Conservation (phyloP, 768 basidiomycete species). For the Xerocomellus intermedius region DNA sequence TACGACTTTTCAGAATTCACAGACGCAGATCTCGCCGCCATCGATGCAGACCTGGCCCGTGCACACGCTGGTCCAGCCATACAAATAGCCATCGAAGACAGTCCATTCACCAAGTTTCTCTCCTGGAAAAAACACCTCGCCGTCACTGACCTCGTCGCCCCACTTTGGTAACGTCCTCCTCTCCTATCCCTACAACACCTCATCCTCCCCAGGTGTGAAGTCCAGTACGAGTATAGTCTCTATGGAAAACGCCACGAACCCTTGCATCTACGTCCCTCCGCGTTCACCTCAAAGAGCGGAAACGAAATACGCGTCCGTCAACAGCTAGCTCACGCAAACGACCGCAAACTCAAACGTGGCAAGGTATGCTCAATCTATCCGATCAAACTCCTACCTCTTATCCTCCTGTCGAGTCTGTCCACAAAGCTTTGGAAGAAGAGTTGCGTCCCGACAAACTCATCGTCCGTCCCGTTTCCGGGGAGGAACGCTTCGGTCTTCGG, state of each 20-base stretch:
- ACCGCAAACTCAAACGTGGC: conserved; percentile 53
- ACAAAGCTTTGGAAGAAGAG: conserved; percentile 75
- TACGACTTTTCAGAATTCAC: conserved; percentile 59
- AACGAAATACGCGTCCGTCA: conserved; percentile 57
- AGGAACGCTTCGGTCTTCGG: conserved; percentile 82
- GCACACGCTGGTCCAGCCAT: conserved; percentile 32
- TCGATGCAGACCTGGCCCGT: conserved; percentile 25
- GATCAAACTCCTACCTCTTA: not conserved
- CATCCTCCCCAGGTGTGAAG: conserved; percentile 60
- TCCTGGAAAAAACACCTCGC: conserved; percentile 43
- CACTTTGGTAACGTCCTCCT: conserved; percentile 49
- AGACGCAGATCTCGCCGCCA: conserved; percentile 50
- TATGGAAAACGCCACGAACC: conserved; percentile 53
- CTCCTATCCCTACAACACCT: not conserved
- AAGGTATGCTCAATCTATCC: conserved; percentile 39
- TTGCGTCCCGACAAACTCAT: conserved; percentile 54
- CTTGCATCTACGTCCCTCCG: conserved; percentile 48
- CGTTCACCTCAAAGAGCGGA: conserved; percentile 57
- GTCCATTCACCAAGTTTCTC: conserved; percentile 47
- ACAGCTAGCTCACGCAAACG: conserved; percentile 51
- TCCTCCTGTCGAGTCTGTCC: conserved; percentile 51
- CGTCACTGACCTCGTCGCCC: conserved; percentile 62
- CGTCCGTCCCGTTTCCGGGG: conserved; percentile 51
- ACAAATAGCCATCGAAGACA: conserved; percentile 30
- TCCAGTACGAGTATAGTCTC: conserved; percentile 75